Evolutionary conservation across 129 eudicot genomes (phyloP).

Genomic region (Rutidosis leptorrhynchoides): DNA sequence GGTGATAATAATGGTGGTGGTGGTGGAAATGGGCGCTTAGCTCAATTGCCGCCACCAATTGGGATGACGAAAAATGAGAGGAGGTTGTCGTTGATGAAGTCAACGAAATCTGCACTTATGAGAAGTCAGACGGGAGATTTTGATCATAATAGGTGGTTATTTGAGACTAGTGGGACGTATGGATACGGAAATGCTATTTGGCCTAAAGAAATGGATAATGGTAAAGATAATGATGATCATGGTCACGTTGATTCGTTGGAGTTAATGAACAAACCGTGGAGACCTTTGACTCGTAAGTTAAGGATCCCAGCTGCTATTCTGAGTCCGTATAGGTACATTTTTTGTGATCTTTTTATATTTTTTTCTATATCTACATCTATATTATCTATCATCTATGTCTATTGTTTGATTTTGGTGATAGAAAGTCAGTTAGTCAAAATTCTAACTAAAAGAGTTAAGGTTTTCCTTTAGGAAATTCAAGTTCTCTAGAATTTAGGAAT

Average conservation of each 20-base stretch:
- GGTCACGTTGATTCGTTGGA: slow-evolving; percentile 53
- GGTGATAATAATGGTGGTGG: no score
- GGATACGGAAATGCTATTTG: slow-evolving; percentile 91
- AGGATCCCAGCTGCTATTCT: slow-evolving; percentile 84
- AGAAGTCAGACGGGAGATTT: slow-evolving; percentile 87
- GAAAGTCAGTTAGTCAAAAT: neutral
- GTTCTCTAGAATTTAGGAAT: neutral
- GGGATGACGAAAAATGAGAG: slow-evolving; percentile 74
- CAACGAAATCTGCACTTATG: slow-evolving; percentile 74
- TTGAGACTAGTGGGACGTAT: slow-evolving; percentile 79
- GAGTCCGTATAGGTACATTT: slow-evolving; percentile 78
- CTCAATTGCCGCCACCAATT: slow-evolving; percentile 59
- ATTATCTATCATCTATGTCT: slow-evolving; percentile 1
- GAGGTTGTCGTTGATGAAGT: slow-evolving; percentile 81
- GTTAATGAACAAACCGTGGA: slow-evolving; percentile 80
- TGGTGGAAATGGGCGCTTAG: slow-evolving; percentile 39
- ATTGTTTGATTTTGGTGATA: neutral
- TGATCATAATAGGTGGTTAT: slow-evolving; percentile 80
- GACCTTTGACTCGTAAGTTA: slow-evolving; percentile 88
- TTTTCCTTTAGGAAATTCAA: neutral
- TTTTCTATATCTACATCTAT: no score
- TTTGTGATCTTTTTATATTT: slow-evolving; percentile 15
- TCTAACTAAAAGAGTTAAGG: neutral
- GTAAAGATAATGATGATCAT: slow-evolving; percentile 39
- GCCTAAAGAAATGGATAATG: slow-evolving; percentile 70